Evolutionary conservation across 768 basidiomycete species (phyloP).

Genomic region (Psilocybe cubensis): DNA sequence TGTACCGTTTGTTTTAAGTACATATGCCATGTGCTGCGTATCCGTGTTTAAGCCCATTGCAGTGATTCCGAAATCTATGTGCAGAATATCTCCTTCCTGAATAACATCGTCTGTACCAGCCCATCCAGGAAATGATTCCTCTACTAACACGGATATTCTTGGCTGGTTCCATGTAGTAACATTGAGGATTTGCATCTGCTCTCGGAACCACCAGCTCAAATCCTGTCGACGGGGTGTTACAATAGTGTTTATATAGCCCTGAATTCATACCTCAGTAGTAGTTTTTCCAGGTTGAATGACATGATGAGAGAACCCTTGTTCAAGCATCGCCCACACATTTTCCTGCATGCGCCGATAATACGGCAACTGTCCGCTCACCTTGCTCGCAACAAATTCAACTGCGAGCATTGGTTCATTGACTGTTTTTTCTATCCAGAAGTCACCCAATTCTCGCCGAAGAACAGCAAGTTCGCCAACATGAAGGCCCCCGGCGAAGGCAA

Average conservation of each 20-base stretch:
- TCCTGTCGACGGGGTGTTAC: conserved; percentile 35
- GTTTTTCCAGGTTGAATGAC: conserved; percentile 46
- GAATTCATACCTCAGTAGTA: conserved; percentile 43
- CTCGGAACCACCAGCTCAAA: conserved; percentile 57
- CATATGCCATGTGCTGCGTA: conserved; percentile 59
- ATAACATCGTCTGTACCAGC: conserved; percentile 42
- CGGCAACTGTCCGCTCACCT: conserved; percentile 42
- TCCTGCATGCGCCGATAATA: conserved; percentile 53
- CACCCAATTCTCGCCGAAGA: conserved; percentile 40
- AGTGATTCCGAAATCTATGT: conserved; percentile 59
- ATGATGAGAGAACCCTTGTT: conserved; percentile 52
- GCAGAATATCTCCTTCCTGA: conserved; percentile 52
- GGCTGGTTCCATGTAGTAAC: conserved; percentile 58
- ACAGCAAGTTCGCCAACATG: conserved; percentile 50
- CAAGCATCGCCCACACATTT: conserved; percentile 53
- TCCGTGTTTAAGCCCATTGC: conserved; percentile 60
- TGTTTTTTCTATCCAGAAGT: conserved; percentile 42
- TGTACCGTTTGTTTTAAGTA: conserved; percentile 38
- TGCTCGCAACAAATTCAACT: conserved; percentile 49
- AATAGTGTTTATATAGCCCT: too few relatives aligned
- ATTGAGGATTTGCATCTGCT: conserved; percentile 49
- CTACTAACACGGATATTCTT: conserved; percentile 46
- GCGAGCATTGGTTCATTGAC: conserved; percentile 49
- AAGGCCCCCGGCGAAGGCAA: conserved; percentile 53
- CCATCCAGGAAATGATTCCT: conserved; percentile 47